Conservation (phyloP, 805 yeast genomes). For the Metschnikowia henanensis region DNA sequence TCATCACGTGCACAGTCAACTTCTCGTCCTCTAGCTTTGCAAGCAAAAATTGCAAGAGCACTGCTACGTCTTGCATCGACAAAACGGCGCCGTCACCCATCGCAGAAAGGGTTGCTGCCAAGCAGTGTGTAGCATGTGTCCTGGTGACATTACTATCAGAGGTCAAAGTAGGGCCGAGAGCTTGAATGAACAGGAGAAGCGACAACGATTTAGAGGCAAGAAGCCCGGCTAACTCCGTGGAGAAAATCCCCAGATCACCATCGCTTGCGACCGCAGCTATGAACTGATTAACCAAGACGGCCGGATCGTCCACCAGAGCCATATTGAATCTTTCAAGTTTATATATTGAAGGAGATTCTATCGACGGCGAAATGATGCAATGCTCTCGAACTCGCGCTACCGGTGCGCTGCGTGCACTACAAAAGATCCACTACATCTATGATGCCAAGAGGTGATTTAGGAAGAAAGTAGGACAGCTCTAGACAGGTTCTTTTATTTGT, state of each 20-base stretch:
- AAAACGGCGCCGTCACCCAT: conserved; percentile 26
- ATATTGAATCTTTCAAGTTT: too few species aligned
- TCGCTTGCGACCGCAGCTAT: conserved; percentile 31
- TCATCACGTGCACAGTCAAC: conserved; percentile 50
- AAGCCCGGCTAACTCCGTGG: conserved; percentile 24
- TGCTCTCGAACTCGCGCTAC: not conserved
- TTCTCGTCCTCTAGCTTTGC: conserved; percentile 68
- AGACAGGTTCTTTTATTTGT: too few species aligned
- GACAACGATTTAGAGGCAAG: conserved; percentile 26
- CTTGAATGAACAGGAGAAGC: conserved; percentile 53
- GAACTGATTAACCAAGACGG: conserved; percentile 38
- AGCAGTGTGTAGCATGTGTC: conserved; percentile 43
- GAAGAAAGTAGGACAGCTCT: too few species aligned
- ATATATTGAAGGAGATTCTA: too few species aligned
- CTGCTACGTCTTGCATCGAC: conserved; percentile 48
- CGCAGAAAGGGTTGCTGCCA: conserved; percentile 34
- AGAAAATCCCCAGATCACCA: conserved; percentile 22
- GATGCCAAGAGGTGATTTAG: too few species aligned
- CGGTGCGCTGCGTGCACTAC: not conserved
- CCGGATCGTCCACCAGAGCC: conserved; percentile 20
- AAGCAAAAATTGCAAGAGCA: conserved; percentile 54
- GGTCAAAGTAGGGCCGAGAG: conserved; percentile 62
- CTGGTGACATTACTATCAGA: conserved; percentile 57
- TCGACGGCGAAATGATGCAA: too few species aligned
- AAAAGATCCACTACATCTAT: too few species aligned